A percentile compares a stretch with the other conserved stretches of the same genome.
phyloP scores from a whole-genome alignment of 441 rosid genomes.

The Populus trichocarpa region DNA sequence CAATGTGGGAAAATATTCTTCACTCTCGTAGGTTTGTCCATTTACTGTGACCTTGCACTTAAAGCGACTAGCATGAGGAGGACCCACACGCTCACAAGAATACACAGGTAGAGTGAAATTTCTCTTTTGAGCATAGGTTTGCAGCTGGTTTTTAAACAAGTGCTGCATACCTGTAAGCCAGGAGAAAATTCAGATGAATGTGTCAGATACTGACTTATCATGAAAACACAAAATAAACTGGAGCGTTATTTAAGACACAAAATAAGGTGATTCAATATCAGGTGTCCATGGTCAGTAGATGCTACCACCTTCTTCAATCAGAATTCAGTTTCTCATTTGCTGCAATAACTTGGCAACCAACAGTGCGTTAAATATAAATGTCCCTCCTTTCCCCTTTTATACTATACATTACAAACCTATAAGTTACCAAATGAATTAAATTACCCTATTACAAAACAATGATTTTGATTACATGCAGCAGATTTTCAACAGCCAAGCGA shows the following conservation, averaged over 20 bases:
- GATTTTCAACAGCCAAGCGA: no score
- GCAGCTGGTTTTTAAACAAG: conserved; percentile 53
- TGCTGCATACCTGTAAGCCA: conserved; percentile 27
- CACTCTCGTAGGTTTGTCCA: conserved; percentile 46
- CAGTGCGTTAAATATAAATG: background rate
- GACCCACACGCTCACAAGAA: background rate
- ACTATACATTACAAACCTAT: no score
- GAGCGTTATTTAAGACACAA: background rate
- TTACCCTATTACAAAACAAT: no score
- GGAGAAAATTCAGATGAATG: background rate
- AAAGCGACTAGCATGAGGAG: conserved; percentile 65
- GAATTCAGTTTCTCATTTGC: no score
- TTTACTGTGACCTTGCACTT: conserved; percentile 51
- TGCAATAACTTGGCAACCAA: background rate
- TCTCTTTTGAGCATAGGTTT: conserved; percentile 50
- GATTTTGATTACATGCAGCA: no score
- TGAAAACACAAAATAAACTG: background rate
- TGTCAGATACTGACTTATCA: background rate
- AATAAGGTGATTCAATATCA: background rate
- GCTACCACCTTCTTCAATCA: no score
- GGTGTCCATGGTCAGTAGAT: no score
- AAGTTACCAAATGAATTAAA: no score
- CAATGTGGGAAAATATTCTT: conserved; percentile 43
- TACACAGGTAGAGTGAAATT: conserved; percentile 52
- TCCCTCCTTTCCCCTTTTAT: no score